Conservation (phyloP, 805 yeast species). For the Wickerhamiella slavikovae region DNA sequence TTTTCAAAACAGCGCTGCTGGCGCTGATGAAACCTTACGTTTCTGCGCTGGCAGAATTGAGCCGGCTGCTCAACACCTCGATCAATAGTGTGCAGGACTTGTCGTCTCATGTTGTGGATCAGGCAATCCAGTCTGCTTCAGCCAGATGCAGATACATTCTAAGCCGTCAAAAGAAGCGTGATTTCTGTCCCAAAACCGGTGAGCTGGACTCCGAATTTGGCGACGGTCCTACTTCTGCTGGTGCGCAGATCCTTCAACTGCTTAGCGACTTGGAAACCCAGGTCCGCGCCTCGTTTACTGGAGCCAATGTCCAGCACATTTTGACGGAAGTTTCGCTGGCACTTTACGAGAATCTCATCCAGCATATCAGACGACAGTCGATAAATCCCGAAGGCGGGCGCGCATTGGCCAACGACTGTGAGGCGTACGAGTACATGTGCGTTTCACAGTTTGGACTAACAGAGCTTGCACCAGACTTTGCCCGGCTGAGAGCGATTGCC, state of each 20-base stretch:
- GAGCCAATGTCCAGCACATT: slow-evolving; percentile 30
- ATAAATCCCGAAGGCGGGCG: slow-evolving; percentile 72
- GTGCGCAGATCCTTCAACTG: slow-evolving; percentile 39
- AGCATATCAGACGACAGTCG: slow-evolving; percentile 53
- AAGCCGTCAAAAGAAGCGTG: slow-evolving; percentile 54
- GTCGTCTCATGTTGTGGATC: slow-evolving; percentile 48
- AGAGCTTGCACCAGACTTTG: slow-evolving; percentile 40
- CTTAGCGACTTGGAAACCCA: slow-evolving; percentile 24
- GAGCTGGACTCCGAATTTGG: slow-evolving; percentile 2
- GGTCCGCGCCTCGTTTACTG: slow-evolving; percentile 21
- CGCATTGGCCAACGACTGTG: slow-evolving; percentile 62
- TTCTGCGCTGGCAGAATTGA: slow-evolving; percentile 34
- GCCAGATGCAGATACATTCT: slow-evolving; percentile 29
- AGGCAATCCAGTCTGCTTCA: slow-evolving; percentile 32
- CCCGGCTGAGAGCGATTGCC: slow-evolving; percentile 59
- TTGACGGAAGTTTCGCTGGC: slow-evolving; percentile 36
- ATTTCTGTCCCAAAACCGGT: slow-evolving; percentile 33
- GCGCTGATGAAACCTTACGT: slow-evolving; percentile 52
- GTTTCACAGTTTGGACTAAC: slow-evolving; percentile 48
- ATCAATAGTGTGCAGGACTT: slow-evolving; percentile 31
- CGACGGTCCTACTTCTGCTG: slow-evolving; percentile 38
- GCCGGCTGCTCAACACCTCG: slow-evolving; percentile 31
- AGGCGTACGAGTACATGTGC: slow-evolving; percentile 41
- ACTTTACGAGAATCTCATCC: slow-evolving; percentile 36
- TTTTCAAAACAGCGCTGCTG: slow-evolving; percentile 51